Percentiles rank a stretch among this genome's conserved stretches.
These are phyloP conservation scores for Annulohypoxylon moriforme DNA, from an alignment of 495 filamentous ascomycete species.

Conservation along the genomic window DNA sequence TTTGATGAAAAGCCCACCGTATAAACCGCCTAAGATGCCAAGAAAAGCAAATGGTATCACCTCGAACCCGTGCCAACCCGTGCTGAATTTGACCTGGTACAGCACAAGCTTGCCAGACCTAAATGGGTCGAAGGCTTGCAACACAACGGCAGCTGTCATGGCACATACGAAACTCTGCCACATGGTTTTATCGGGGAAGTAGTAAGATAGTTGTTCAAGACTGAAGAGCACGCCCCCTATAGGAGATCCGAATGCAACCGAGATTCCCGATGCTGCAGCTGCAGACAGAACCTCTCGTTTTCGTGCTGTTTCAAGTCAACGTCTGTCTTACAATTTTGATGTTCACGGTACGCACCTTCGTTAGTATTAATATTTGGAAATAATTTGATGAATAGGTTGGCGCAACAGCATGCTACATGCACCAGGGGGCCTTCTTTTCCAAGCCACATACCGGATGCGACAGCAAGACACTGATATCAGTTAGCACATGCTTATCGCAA, in stretches of 20 bases:
- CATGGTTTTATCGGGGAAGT: conserved; percentile 99
- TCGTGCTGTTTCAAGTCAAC: conserved; percentile 67
- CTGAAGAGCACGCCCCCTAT: conserved; percentile 95
- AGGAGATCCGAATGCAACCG: conserved; percentile 96
- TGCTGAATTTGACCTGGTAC: conserved; percentile 95
- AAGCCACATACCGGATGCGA: conserved; percentile 97
- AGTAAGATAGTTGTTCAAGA: conserved; percentile 96
- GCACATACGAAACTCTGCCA: conserved; percentile 99
- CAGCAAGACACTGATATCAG: conserved; percentile 78
- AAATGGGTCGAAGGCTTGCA: conserved; percentile 95
- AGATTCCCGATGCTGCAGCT: conserved; percentile 93
- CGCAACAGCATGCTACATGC: conserved; percentile 97
- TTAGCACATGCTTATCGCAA: conserved; percentile 34
- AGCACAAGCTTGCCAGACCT: conserved; percentile 95
- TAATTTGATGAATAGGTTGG: conserved; percentile 93
- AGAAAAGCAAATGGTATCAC: conserved; percentile 88
- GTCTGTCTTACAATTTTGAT: background rate
- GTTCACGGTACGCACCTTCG: conserved; percentile 71
- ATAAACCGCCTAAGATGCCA: conserved; percentile 89
- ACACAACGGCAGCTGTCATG: conserved; percentile 93
- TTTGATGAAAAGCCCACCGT: conserved; percentile 94
- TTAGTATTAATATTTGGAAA: conserved; percentile 86
- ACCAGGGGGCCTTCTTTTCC: conserved; percentile 98
- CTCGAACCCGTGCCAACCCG: conserved; percentile 95
- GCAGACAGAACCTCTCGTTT: conserved; percentile 97